Evolutionary conservation across 2,329 filamentous ascomycete genomes (phyloP), one percentile per base, ranked within the genome.

Genomic region (Allantophomopsis lycopodina): DNA sequence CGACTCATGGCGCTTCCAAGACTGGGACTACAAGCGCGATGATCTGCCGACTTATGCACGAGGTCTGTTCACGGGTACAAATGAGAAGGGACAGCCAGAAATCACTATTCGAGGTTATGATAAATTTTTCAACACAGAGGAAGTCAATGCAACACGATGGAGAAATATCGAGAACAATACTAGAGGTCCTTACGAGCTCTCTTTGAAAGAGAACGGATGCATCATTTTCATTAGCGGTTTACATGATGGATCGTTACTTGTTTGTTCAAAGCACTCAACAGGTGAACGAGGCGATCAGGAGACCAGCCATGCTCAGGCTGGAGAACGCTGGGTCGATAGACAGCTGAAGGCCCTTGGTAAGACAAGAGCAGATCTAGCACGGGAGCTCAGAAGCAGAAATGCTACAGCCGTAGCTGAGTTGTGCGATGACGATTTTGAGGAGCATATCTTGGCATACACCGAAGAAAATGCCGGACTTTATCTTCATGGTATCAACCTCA

Each of bases 191-290:
- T 98, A 96, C 52, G 91, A 98, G 61, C 65, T 98, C 41, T 96
- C 87, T 42, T 76, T 96, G 39, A 98, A 98, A 63, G 91, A 98
- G 61, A 98, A 98, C 53, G 91, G 91, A n/a, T 98, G 91, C 60
- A 98, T 98, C 60, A 95, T 98, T 50, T 98, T 98, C 64, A 78
- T 98, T 35, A 81, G 87, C 13, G 91, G 88, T 12, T 68, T 98
- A 16, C 84, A 93, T 52, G 88, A 95, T 52, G 88, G 76, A 30
- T 86, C 84, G 2, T 66, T 98, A 8, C 67, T 98, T 7, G 88
- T 98, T n/a, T 96, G 89, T 72, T 96, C 89, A 69, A 98, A 98
- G 57, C 91, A 98, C 59, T 96, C 91, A 1, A 96, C 88, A 0
- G 91, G 91, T 6, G 66, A 75, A 17, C 74, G 89, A n/a, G 61